phyloP scores from a whole-genome alignment of 805 yeast species.

The Candida vaughaniae region DNA sequence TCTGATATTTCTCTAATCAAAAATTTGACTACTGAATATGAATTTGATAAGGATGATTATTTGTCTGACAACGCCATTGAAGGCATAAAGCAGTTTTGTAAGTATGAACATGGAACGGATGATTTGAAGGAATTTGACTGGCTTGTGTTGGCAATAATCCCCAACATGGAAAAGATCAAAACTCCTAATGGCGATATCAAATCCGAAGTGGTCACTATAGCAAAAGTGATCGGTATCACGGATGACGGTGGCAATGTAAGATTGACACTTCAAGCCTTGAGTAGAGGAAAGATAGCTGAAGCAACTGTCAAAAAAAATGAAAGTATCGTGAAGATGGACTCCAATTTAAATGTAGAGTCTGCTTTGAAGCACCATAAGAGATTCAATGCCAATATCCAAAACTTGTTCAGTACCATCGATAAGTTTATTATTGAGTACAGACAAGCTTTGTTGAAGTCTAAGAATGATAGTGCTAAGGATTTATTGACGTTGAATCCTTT shows the following conservation, averaged over 20 bases:
- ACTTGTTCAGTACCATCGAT: slow-evolving; percentile 38
- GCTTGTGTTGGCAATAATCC: slow-evolving; percentile 36
- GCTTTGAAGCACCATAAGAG: slow-evolving; percentile 16
- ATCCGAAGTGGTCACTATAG: slow-evolving; percentile 39
- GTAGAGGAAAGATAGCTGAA: slow-evolving; percentile 34
- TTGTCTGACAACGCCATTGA: slow-evolving; percentile 31
- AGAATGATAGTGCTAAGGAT: slow-evolving; percentile 18
- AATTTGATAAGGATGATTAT: slow-evolving; percentile 23
- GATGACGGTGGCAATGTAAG: slow-evolving; percentile 45
- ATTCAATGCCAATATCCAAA: slow-evolving; percentile 18
- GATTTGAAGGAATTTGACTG: slow-evolving; percentile 29
- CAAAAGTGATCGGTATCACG: slow-evolving; percentile 46
- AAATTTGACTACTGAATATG: slow-evolving; percentile 34
- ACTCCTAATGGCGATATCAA: slow-evolving; percentile 17
- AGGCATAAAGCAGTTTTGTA: slow-evolving; percentile 27
- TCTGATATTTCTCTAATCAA: slow-evolving; percentile 26
- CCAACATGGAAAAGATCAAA: slow-evolving; percentile 31
- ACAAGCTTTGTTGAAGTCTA: slow-evolving; percentile 26
- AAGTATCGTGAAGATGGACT: slow-evolving; percentile 24
- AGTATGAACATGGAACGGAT: slow-evolving; percentile 13
- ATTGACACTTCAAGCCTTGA: slow-evolving; percentile 49
- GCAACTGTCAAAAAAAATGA: slow-evolving; percentile 21
- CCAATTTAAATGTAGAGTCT: slow-evolving; percentile 15
- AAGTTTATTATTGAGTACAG: slow-evolving; percentile 38
- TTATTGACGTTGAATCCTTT: slow-evolving; percentile 57